A percentile compares a stretch with the other conserved stretches of the same genome.
These are phyloP conservation scores for Aspergillus haitiensis DNA, from an alignment of 495 filamentous ascomycete species.

Conservation along the genomic window DNA sequence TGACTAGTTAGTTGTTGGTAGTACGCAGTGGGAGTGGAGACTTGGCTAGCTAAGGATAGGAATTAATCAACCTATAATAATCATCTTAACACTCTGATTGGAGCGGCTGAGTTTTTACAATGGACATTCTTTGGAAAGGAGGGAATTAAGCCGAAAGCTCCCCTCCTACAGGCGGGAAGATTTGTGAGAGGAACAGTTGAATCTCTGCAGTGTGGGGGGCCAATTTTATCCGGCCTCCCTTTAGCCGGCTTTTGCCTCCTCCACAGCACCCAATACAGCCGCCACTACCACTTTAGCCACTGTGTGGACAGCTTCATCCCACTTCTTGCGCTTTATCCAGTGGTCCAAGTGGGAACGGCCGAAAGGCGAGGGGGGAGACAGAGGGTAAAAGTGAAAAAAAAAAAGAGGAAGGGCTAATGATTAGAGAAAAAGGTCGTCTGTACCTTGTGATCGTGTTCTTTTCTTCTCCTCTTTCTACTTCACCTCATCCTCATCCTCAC, in stretches of 20 bases:
- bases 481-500: conserved; percentile 1
- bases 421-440: conserved; percentile 1
- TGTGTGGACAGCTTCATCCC: not conserved
- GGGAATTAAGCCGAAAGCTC: not conserved
- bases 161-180: conserved; percentile 10
- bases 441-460: not conserved
- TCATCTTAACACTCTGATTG: not conserved
- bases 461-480: conserved; percentile 6
- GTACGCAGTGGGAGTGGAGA: conserved; percentile 3
- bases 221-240: conserved; percentile 19
- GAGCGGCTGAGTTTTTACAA: not conserved
- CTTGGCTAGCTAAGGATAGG: not conserved
- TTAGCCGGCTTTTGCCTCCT: not conserved
- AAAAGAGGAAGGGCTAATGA: no score
- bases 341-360: not conserved
- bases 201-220: conserved; percentile 12
- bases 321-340: conserved; percentile 8
- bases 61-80: not conserved
- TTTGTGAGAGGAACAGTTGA: not conserved
- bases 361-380: conserved; percentile 2
- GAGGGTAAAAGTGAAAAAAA: no score
- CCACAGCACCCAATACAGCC: conserved; percentile 10
- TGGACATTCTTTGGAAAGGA: not conserved
- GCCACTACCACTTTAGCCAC: conserved; percentile 16
- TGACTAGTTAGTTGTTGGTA: not conserved